phyloP scores from a whole-genome alignment of 2,329 filamentous ascomycete species.

The Neonectria faginata region DNA sequence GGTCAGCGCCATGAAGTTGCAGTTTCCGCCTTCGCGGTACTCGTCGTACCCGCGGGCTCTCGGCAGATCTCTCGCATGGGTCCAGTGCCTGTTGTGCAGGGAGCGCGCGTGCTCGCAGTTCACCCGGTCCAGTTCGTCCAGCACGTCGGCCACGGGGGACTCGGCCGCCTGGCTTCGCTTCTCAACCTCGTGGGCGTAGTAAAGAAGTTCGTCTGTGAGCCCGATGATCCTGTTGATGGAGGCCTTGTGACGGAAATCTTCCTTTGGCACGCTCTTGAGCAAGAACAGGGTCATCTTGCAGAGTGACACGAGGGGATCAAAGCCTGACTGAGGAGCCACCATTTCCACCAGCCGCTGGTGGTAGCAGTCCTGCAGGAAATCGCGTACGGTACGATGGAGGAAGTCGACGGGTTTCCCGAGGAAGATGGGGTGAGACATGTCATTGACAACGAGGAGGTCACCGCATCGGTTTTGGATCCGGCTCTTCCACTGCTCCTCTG shows the following conservation, averaged over 20 bases:
- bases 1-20: no score
- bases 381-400: conserved; percentile 11
- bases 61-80: no score
- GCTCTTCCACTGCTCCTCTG: conserved; percentile 5
- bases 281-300: conserved; percentile 4
- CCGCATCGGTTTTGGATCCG: conserved; percentile 17
- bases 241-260: background rate
- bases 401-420: conserved; percentile 18
- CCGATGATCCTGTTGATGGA: conserved; percentile 16
- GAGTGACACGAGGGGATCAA: background rate
- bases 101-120: background rate
- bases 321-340: no score
- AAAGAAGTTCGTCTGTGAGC: conserved; percentile 15
- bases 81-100: no score
- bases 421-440: conserved; percentile 13
- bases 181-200: conserved; percentile 13
- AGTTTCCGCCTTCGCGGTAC: no score
- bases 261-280: background rate
- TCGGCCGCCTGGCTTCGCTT: background rate
- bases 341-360: background rate
- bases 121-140: conserved; percentile 1
- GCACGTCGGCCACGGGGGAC: conserved; percentile 2
- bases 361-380: conserved; percentile 5
- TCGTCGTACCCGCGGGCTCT: no score
- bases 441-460: conserved; percentile 17